Percentiles rank a stretch among this genome's conserved stretches.
phyloP scores from a whole-genome alignment of 2,329 filamentous ascomycete species.

The Sporothrix euskadiensis region DNA sequence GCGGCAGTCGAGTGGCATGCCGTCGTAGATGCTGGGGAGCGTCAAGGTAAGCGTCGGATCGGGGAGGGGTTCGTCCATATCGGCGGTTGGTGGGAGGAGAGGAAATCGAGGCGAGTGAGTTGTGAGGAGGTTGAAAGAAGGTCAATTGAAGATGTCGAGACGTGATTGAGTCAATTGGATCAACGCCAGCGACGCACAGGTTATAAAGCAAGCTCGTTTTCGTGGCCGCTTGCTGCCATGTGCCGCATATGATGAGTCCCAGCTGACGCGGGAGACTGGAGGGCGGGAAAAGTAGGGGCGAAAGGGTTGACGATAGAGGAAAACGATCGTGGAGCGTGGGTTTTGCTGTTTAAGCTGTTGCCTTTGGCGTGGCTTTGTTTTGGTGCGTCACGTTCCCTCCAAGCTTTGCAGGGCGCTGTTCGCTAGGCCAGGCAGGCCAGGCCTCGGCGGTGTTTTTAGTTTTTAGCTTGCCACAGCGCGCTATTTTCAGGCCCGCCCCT shows the following conservation, averaged over 20 bases:
- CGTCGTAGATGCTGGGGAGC: constrained; percentile 82
- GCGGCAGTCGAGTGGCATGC: constrained; percentile 73
- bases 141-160: neutral
- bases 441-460: neutral
- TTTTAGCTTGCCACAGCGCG: constrained; percentile 15
- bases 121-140: neutral
- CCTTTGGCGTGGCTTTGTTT: constrained; percentile 6
- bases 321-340: neutral
- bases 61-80: constrained; percentile 46
- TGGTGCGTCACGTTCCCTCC: neutral
- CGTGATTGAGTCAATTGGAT: neutral
- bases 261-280: neutral
- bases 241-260: neutral
- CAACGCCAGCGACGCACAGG: neutral
- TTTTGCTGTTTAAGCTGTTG: neutral
- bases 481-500: neutral
- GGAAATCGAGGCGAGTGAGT: too few species aligned
- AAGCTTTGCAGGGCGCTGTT: neutral
- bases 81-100: neutral
- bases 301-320: neutral
- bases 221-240: neutral
- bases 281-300: neutral
- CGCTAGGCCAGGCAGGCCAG: neutral
- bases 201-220: neutral
- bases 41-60: constrained; percentile 66